Conservation (phyloP, 2,329 filamentous ascomycete genomes). For the Raffaelea albimanens region DNA sequence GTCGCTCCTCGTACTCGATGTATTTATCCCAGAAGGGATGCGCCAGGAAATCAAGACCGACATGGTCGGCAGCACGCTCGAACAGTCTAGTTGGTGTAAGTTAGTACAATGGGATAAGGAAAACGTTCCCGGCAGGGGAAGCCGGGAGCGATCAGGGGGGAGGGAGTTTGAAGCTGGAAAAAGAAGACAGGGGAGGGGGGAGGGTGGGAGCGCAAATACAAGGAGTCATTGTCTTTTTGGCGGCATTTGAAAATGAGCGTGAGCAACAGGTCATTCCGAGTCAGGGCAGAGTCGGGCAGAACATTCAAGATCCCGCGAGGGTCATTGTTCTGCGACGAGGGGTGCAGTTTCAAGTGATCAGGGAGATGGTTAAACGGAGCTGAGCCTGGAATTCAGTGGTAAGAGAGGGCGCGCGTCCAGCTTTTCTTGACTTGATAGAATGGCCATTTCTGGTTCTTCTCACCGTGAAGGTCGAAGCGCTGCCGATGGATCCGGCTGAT, state of each 20-base stretch:
- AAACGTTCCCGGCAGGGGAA: background rate
- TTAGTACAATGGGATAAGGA: background rate
- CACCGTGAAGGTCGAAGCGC: slow-evolving; percentile 42
- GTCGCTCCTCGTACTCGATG: slow-evolving; percentile 88
- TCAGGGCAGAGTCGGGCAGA: slow-evolving; percentile 2
- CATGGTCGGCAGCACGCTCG: slow-evolving; percentile 74
- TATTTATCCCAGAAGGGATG: slow-evolving; percentile 99
- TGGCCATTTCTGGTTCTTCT: slow-evolving; percentile 52
- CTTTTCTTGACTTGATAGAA: slow-evolving; percentile 31
- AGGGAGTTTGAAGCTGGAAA: background rate
- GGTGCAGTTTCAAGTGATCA: background rate
- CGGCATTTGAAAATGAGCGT: slow-evolving; percentile 3
- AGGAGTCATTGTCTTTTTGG: slow-evolving; percentile 20
- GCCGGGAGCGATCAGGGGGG: slow-evolving; percentile 10
- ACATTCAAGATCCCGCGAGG: background rate
- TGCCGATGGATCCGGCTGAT: background rate
- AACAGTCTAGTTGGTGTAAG: slow-evolving; percentile 60
- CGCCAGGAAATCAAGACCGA: slow-evolving; percentile 86
- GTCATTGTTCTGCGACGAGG: background rate
- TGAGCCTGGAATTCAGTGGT: slow-evolving; percentile 17
- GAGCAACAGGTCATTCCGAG: background rate
- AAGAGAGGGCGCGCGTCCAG: slow-evolving; percentile 52
- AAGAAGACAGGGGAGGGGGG: background rate
- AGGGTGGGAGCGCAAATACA: slow-evolving; percentile 52
- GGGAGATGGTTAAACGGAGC: background rate